Evolutionary conservation across 352 stramenopile species (phyloP).

Genomic region (Phytophthora meadii): DNA sequence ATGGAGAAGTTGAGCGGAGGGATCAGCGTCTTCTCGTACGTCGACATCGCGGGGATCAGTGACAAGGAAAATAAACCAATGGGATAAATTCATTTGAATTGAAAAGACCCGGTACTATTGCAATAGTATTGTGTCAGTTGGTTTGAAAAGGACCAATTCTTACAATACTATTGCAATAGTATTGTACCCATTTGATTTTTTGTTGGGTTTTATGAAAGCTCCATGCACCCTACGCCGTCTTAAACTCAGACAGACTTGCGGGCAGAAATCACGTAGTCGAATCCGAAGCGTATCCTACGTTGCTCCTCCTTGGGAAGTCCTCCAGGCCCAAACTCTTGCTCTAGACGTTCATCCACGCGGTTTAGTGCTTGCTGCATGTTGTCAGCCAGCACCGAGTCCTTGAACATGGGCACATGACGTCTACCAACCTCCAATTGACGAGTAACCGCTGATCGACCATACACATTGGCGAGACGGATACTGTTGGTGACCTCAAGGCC

Average conservation of each 20-base stretch:
- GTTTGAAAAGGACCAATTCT: too few species aligned
- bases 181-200: too few species aligned
- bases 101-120: too few species aligned
- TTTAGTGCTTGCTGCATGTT: conserved; percentile 60
- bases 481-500: conserved; percentile 63
- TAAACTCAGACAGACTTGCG: conserved; percentile 25
- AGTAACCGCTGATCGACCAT: conserved; percentile 81
- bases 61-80: too few species aligned
- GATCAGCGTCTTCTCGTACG: conserved; percentile 90
- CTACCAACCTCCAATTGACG: conserved; percentile 91
- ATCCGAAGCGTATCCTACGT: conserved; percentile 73
- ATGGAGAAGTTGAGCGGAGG: conserved; percentile 92
- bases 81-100: too few species aligned
- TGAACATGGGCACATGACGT: conserved; percentile 85
- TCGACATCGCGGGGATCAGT: conserved; percentile 51
- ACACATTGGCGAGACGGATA: conserved; percentile 88
- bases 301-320: conserved; percentile 41
- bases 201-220: too few species aligned
- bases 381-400: conserved; percentile 47
- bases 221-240: background rate
- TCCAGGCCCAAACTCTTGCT: conserved; percentile 30
- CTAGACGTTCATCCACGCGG: conserved; percentile 53
- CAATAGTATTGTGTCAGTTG: too few species aligned
- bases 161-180: too few species aligned
- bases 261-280: conserved; percentile 90